Base-by-base conservation (phyloP, 805 yeast species). In the Candida boleticola region DNA sequence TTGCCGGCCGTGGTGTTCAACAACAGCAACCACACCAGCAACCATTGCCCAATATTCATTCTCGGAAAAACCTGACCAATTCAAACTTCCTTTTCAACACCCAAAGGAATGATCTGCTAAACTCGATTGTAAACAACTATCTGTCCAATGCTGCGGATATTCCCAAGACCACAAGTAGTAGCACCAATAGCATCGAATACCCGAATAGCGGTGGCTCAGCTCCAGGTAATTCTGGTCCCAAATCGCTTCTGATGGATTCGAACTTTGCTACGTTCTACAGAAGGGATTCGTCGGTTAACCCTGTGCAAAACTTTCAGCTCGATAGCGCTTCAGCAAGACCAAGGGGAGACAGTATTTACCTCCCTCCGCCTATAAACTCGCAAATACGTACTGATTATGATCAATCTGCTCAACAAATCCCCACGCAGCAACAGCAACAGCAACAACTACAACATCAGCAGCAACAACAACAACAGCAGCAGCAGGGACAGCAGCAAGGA, bases 311-410 rank as follows among this genome's bases (percentile, higher is more conserved):
- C 30, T 43, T 7, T 52, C 45, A 13, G 13, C 40, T n/a, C 20
- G 43, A 43, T 25, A 27, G 33, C 19, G 16, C 5, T 17, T 17
- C 35, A 4, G 21, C 29, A 25, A 51, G 72, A 37, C 61, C 68
- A 19, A 51, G 74, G 23, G 71, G 69, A 9, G 73, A 68, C 43
- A 58, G 66, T 21, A 60, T 68, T 6, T 63, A 52, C 31, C 52
- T 68, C 5, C 74, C 73, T 2, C 73, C 72, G 13, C 69, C 71
- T 3, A 49, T 58, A 13, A 43, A 44, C 37, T 56, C 61, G 4
- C 48, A 45, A 36, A 26, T 34, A 26, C 41, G 51, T 25, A 26
- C n/a, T 19, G 51, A 39, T 18, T 46, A 42, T 30, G 54, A 43
- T 19, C 39, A 29, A 7, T 29, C 31, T 31, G n/a, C n/a, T n/a